phyloP scores from a whole-genome alignment of 371 early-diverging fungal genomes.

The Capniomyces stellatus region DNA sequence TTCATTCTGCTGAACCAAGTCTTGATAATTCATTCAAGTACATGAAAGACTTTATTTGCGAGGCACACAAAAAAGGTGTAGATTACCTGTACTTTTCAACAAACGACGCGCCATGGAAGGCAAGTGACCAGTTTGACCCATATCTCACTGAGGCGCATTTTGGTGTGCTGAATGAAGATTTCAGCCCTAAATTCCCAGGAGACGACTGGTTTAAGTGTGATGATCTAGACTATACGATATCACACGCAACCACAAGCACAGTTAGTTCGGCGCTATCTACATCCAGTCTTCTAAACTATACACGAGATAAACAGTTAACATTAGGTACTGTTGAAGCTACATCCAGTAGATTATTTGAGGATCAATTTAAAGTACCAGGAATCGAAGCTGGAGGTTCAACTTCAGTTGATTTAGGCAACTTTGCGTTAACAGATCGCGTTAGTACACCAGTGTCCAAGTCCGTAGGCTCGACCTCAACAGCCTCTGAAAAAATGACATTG shows the following conservation, averaged over 20 bases:
- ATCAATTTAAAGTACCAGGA: too few relatives aligned
- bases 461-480: too few relatives aligned
- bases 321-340: too few relatives aligned
- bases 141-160: constrained; percentile 31
- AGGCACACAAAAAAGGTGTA: constrained; percentile 21
- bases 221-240: background rate
- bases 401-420: too few relatives aligned
- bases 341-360: too few relatives aligned
- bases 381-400: too few relatives aligned
- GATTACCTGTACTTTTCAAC: constrained; percentile 41
- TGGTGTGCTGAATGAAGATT: constrained; percentile 24
- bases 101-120: constrained; percentile 41
- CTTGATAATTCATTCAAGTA: constrained; percentile 26
- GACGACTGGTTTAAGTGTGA: constrained; percentile 4
- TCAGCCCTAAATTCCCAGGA: constrained; percentile 3
- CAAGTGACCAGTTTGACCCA: constrained; percentile 23
- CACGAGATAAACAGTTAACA: too few relatives aligned
- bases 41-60: constrained; percentile 24
- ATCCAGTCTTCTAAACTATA: too few relatives aligned
- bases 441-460: too few relatives aligned
- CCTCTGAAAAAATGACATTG: too few relatives aligned
- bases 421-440: too few relatives aligned
- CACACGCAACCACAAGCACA: background rate
- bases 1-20: constrained; percentile 28
- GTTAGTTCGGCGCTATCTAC: too few relatives aligned